Base-by-base conservation (phyloP, 352 stramenopile genomes). In the Phytopythium vexans region DNA sequence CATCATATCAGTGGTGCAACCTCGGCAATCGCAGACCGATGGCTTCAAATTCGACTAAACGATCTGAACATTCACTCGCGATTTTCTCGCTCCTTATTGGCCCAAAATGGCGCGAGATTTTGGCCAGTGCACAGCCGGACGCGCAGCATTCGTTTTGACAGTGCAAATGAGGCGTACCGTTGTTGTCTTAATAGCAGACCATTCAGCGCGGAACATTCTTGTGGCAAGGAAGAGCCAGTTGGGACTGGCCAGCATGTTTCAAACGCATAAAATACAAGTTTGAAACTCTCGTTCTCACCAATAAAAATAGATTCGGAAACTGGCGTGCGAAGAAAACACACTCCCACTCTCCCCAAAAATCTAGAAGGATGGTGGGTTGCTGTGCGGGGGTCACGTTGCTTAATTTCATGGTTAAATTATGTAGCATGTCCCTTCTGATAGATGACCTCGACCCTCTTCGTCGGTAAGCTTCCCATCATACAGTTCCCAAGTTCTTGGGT, bases 321-420 rank as follows among this genome's bases (percentile, higher is more conserved):
- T 57, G 54, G 56, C 63, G 64, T 60, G 60, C 56, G 56, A 49
- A 56, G 44, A 46, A 56, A 49, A 11, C 27, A 33, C 33, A 8
- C 32, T 57, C 59, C 58, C 46, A 45, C 47, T 49, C 51, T 27
- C 52, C 49, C 35, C 38, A 42, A 16, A 60, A 65, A 74, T 74
- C 66, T 74, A 68, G 66, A 74, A 71, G 54, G 48, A 68, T 70
- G 47, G 60, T 54, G 57, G 16, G 5, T 49, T 49, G 31, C 38
- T 27, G 12, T 2, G 2, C 32, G 10, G 32, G 0, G 27, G 43
- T 49, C 43, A 10, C 32, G 43, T 31, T 0, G 1, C 0, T 3
- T 27, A 27, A 27, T 2, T 49, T 39, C 2, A 31, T 39, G 2
- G 5, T 14, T 11, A 14, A n/a, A 39, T 3, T 39, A 33, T 40